Base-by-base conservation (phyloP, 2,329 filamentous ascomycete genomes). In the Diplocarpon mali region DNA sequence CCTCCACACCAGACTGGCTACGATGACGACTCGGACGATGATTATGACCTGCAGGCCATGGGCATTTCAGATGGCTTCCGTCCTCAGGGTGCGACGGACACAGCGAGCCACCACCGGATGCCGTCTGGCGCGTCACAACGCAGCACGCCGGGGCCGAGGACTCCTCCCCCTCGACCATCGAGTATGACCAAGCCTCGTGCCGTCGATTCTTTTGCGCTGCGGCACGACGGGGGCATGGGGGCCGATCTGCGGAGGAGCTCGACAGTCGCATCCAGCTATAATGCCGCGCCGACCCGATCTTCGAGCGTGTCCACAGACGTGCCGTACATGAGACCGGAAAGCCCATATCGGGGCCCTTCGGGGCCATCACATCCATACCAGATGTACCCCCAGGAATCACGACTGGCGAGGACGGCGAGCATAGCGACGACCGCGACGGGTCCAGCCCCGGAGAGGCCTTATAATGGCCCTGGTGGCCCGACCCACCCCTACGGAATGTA, bases 401-500 rank as follows among this genome's bases (percentile, higher is more conserved):
- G 63, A 45, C 40, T 63, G 34, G 59, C 60, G 34, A 62, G 66
- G 45, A 73, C 77, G 8, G 68, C 73, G 17, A 89, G 85, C 58
- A 68, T 83, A 31, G 75, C 78, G n/a, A 86, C 85, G 15, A 76
- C 79, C 12, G 80, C 83, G 7, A 88, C 85, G 5, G 67, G 75
- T 35, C 75, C 72, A 11, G 67, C 75, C 36, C 74, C 72, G 17
- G 76, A 73, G 60, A 72, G 66, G 52, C 73, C 79, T 2, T 77
- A 81, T 54, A 69, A 69, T 10, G 75, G 78, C 14, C 69, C 75
- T 11, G 75, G 70, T 40, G 78, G 78, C 2, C 88, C 88, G 8
- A 77, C 85, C 47, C 88, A 95, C 59, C 88, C 88, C 0, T 95
- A 95, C 60, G 76, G 73, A 34, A 76, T 94, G 71, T 95, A 95